phyloP scores from a whole-genome alignment of 768 basidiomycete genomes.

The Hygrocybe coccinea region DNA sequence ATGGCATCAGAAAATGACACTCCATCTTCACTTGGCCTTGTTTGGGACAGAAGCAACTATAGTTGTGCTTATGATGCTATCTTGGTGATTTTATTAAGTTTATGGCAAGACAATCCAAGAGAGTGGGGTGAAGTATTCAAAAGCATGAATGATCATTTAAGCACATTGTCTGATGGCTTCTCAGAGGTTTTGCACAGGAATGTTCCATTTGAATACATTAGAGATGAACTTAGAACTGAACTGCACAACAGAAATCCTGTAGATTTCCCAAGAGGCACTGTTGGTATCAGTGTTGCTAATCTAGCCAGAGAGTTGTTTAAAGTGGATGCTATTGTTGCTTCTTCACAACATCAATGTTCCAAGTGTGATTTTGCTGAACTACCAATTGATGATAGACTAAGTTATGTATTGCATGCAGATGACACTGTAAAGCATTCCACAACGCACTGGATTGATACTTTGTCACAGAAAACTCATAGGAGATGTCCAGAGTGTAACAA shows the following conservation, averaged over 20 bases:
- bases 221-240: neutral
- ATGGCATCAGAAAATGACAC: neutral
- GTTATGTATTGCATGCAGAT: neutral
- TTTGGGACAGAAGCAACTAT: conserved; percentile 13
- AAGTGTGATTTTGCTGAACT: neutral
- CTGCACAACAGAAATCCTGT: neutral
- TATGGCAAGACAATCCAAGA: neutral
- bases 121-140: neutral
- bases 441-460: neutral
- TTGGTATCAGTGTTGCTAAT: neutral
- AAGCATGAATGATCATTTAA: neutral
- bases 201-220: neutral
- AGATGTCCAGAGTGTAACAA: neutral
- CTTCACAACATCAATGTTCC: neutral
- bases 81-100: neutral
- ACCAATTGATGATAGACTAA: neutral
- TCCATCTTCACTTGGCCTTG: conserved; percentile 3
- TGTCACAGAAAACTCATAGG: neutral
- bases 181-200: neutral
- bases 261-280: neutral
- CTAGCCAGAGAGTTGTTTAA: neutral
- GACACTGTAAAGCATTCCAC: neutral
- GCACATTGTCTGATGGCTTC: neutral
- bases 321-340: neutral
- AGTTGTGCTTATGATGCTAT: conserved; percentile 21